A percentile compares a stretch with the other conserved stretches of the same genome.
Conservation (phyloP, 495 filamentous ascomycete species). For the Immersiella caudata region DNA sequence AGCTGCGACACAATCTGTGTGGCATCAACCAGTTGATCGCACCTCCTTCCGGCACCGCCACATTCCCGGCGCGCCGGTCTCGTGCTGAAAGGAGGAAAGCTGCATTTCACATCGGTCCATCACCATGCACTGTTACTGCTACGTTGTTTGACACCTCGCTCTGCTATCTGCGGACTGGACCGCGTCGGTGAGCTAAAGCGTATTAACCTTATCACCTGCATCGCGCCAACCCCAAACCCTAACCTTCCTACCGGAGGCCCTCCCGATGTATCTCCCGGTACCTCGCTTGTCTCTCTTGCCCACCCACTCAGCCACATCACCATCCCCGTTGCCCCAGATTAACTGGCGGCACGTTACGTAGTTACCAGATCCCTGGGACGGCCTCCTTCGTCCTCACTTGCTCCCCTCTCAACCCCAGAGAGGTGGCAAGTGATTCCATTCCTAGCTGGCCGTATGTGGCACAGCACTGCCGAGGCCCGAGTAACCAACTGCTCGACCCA, state of each 20-base stretch:
- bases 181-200: constrained; percentile 13
- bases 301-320: background rate
- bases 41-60: background rate
- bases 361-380: background rate
- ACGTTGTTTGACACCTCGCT: background rate
- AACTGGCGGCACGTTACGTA: background rate
- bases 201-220: background rate
- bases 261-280: background rate
- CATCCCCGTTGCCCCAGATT: background rate
- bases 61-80: background rate
- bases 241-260: background rate
- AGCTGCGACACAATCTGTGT: background rate
- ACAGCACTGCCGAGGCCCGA: background rate
- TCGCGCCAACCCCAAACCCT: background rate
- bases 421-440: background rate
- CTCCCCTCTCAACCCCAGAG: background rate
- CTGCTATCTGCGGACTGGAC: background rate
- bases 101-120: background rate
- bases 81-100: background rate
- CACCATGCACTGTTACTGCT: background rate
- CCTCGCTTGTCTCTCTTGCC: background rate
- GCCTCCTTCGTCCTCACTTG: background rate
- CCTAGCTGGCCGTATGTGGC: background rate
- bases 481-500: background rate
- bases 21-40: no score